Base-by-base conservation (phyloP, 495 filamentous ascomycete genomes). In the Tuber magnatum region DNA sequence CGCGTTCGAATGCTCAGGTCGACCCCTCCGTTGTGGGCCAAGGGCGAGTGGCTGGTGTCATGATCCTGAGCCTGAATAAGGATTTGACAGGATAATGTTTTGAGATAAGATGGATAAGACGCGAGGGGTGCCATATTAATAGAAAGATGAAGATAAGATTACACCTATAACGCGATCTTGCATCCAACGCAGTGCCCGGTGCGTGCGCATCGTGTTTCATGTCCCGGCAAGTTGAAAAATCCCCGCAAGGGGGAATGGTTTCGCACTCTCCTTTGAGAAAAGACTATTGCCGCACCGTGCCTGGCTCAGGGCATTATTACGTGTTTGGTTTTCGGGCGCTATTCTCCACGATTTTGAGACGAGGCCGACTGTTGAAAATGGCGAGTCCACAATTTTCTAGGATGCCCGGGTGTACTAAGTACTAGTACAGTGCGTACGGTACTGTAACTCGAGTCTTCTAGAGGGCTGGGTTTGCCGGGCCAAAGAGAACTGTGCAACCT, bases 101-200 rank as follows among this genome's bases (percentile, higher is more conserved):
- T 18, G 51, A 61, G 51, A 61, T 61, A 61, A 61, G 56, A 65
- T 61, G 51, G 56, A 65, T 65, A 65, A 65, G 28, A 65, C 35
- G 56, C 14, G 56, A 65, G 28, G 28, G 56, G 32, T 20, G 56
- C 28, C 28, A 14, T 65, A 35, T 65, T 65, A 65, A 65, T 20
- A 35, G 56, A 65, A 65, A 35, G 56, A 35, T 65, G 56, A 35
- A 32, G 56, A 65, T 65, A 35, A 18, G 56, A 65, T 65, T 35
- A 35, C 28, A 35, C 56, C 56, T 18, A 35, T 65, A 35, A 65
- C 12, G 28, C 28, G 56, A 65, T 65, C 12, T 1, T 8, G 56
- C 56, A 65, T 35, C 14, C 16, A 18, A 65, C 28, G 56, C 56
- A 35, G 56, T 8, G 56, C 56, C 56, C 32, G 14, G 56, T 35